A percentile compares a stretch with the other conserved stretches of the same genome.
Evolutionary conservation across 345 rosid genomes (phyloP).

Genomic region (Eucalyptus fibrosa): DNA sequence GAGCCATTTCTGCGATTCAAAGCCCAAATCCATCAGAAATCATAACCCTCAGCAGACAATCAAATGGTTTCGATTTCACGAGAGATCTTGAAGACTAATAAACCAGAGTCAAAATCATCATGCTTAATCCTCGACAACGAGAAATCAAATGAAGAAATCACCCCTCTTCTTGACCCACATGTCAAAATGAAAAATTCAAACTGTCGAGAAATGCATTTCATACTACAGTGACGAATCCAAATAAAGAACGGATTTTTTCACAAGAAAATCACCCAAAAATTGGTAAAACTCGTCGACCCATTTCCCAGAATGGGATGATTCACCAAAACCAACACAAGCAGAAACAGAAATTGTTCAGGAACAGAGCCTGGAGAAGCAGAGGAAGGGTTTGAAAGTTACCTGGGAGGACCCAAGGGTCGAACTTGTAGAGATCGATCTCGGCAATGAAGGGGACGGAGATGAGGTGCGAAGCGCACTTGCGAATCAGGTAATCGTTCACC

Average conservation of each 20-base stretch:
- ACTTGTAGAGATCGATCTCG: constrained; percentile 80
- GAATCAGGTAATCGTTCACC: constrained; percentile 54
- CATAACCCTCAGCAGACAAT: background rate
- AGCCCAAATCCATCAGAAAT: constrained; percentile 17
- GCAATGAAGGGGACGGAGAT: constrained; percentile 66
- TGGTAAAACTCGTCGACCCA: background rate
- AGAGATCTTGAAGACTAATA: background rate
- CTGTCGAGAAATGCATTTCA: background rate
- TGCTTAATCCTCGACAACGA: background rate
- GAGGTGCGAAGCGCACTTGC: constrained; percentile 48
- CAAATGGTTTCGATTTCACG: background rate
- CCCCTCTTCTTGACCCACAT: background rate
- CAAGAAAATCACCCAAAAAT: background rate
- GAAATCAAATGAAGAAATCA: background rate
- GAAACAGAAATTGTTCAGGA: background rate
- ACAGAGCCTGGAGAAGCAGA: background rate
- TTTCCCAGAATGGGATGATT: background rate
- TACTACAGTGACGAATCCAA: background rate
- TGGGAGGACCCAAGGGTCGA: constrained; percentile 90
- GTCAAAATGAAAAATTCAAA: background rate
- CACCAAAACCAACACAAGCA: background rate
- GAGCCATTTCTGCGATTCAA: constrained; percentile 42
- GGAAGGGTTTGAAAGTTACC: constrained; percentile 23
- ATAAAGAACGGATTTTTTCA: background rate
- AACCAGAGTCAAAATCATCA: background rate